Conservation (phyloP, 1,139 yeast genomes). For the Candida freyschussii region DNA sequence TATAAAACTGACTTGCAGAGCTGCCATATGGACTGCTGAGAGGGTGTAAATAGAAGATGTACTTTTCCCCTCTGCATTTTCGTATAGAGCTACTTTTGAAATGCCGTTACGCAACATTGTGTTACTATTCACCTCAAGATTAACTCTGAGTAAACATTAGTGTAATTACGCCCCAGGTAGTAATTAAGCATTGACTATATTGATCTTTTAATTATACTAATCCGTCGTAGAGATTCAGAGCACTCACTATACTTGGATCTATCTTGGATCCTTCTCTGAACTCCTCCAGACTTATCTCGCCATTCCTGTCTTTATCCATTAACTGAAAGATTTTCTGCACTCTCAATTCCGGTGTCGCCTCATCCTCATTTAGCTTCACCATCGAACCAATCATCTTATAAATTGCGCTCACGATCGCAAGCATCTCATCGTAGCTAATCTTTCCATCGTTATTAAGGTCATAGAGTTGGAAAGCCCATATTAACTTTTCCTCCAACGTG, state of each 20-base stretch:
- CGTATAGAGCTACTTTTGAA: no score
- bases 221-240: slow-evolving; percentile 77
- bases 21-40: slow-evolving; percentile 93
- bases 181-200: no score
- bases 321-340: slow-evolving; percentile 73
- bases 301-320: slow-evolving; percentile 67
- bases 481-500: slow-evolving; percentile 74
- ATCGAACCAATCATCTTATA: slow-evolving; percentile 95
- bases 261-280: slow-evolving; percentile 75
- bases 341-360: slow-evolving; percentile 84
- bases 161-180: no score
- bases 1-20: slow-evolving; percentile 74
- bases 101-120: no score
- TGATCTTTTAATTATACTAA: slow-evolving; percentile 47
- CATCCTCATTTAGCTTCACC: slow-evolving; percentile 90
- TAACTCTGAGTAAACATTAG: no score
- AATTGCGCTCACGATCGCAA: slow-evolving; percentile 74
- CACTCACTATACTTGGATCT: slow-evolving; percentile 77
- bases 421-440: slow-evolving; percentile 71
- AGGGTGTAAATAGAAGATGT: slow-evolving; percentile 52
- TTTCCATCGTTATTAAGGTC: slow-evolving; percentile 77
- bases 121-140: no score
- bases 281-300: slow-evolving; percentile 71
- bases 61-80: no score
- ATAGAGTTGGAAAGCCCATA: slow-evolving; percentile 84